These are phyloP conservation scores for Xylariaceae sp. DNA, from an alignment of 2,329 filamentous ascomycete genomes.

Conservation along the genomic window DNA sequence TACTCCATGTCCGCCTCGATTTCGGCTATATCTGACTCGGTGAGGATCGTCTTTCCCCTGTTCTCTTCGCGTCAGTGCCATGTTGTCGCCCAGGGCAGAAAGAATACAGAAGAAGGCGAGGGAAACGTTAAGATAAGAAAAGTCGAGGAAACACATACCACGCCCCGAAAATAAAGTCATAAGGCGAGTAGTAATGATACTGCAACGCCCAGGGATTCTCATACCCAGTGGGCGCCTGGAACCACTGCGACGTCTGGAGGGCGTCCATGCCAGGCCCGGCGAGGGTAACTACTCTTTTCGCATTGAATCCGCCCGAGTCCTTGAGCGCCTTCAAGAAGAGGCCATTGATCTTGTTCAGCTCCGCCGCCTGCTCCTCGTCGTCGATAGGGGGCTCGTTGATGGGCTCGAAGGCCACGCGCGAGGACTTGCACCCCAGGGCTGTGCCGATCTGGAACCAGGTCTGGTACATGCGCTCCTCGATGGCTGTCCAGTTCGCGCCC, in stretches of 20 bases:
- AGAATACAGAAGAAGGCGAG: too few species aligned
- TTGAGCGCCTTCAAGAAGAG: slow-evolving; percentile 50
- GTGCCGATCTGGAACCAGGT: slow-evolving; percentile 54
- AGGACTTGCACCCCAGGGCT: slow-evolving; percentile 49
- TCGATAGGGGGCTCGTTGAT: slow-evolving; percentile 55
- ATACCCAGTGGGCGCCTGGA: slow-evolving; percentile 42
- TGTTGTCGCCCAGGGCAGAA: too few species aligned
- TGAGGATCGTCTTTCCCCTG: slow-evolving; percentile 55
- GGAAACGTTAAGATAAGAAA: neutral
- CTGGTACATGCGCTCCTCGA: slow-evolving; percentile 51
- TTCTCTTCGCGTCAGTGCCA: too few species aligned
- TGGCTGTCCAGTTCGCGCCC: slow-evolving; percentile 42
- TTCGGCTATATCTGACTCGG: slow-evolving; percentile 44
- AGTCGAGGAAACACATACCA: slow-evolving; percentile 27
- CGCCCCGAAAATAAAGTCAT: slow-evolving; percentile 41
- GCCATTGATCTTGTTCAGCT: slow-evolving; percentile 51
- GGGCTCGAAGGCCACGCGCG: slow-evolving; percentile 50
- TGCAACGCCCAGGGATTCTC: slow-evolving; percentile 55
- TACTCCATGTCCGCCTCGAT: slow-evolving; percentile 45
- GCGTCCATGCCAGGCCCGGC: slow-evolving; percentile 47
- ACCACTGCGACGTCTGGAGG: slow-evolving; percentile 49
- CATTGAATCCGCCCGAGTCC: slow-evolving; percentile 50
- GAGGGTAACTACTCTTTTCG: slow-evolving; percentile 50
- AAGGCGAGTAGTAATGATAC: slow-evolving; percentile 57
- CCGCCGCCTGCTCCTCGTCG: slow-evolving; percentile 43